These are phyloP conservation scores for Tylopilus intermedius DNA, from an alignment of 768 basidiomycete genomes.

Conservation along the genomic window DNA sequence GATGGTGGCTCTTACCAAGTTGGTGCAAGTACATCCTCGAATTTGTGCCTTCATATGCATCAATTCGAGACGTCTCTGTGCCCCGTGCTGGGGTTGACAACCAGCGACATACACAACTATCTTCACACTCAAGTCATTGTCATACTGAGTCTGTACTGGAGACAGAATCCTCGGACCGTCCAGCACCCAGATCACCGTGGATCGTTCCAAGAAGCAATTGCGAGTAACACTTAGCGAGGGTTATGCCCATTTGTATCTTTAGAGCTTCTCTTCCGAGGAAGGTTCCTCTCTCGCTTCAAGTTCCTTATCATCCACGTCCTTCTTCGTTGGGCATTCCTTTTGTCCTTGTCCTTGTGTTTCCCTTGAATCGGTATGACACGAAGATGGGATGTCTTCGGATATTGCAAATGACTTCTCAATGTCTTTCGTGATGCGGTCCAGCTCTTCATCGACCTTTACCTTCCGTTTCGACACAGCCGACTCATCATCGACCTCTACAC, in stretches of 20 bases:
- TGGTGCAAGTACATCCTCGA: background rate
- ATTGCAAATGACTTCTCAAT: slow-evolving; percentile 21
- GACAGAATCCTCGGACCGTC: too few relatives aligned
- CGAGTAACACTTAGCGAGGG: too few relatives aligned
- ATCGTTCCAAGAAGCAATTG: too few relatives aligned
- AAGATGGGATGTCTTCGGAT: slow-evolving; percentile 5
- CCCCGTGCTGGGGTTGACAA: background rate
- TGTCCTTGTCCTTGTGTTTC: background rate
- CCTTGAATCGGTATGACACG: background rate
- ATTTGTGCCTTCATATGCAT: background rate
- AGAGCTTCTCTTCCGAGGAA: slow-evolving; percentile 7
- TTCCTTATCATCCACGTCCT: background rate
- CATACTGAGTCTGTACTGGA: background rate
- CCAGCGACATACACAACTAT: background rate
- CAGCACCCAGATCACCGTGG: too few relatives aligned
- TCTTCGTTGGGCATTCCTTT: background rate
- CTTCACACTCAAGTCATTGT: background rate
- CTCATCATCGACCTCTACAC: slow-evolving; percentile 17
- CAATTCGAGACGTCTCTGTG: background rate
- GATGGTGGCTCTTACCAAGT: background rate
- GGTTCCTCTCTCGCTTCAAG: background rate
- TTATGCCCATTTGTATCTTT: background rate
- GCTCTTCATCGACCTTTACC: slow-evolving; percentile 15
- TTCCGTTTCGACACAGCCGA: slow-evolving; percentile 3
- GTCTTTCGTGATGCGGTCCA: slow-evolving; percentile 25